A percentile compares a stretch with the other conserved stretches of the same genome.
phyloP scores from a whole-genome alignment of 495 filamentous ascomycete genomes.

The Apiosordaria backusii region DNA sequence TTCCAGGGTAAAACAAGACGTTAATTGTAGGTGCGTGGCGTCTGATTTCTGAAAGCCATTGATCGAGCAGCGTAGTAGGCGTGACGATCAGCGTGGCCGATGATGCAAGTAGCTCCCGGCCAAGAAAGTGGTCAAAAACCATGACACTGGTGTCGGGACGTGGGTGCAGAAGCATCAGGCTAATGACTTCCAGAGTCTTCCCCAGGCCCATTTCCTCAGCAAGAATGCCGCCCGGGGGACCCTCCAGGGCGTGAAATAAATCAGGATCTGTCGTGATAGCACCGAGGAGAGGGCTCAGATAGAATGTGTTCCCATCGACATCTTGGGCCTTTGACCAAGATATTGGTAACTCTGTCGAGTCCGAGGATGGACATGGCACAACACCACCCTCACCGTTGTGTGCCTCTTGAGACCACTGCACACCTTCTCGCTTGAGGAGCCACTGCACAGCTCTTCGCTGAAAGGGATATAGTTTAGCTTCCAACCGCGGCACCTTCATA shows the following conservation, averaged over 20 bases:
- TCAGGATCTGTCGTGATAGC: slow-evolving; percentile 53
- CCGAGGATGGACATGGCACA: slow-evolving; percentile 5
- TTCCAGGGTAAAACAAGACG: slow-evolving; percentile 46
- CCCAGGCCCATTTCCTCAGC: slow-evolving; percentile 97
- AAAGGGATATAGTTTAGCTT: slow-evolving; percentile 42
- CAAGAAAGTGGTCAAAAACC: slow-evolving; percentile 28
- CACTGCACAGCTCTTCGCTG: slow-evolving; percentile 45
- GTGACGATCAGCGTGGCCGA: slow-evolving; percentile 82
- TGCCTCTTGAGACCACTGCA: slow-evolving; percentile 26
- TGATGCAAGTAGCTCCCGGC: slow-evolving; percentile 42
- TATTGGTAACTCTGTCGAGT: slow-evolving; percentile 12
- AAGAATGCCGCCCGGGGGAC: slow-evolving; percentile 63
- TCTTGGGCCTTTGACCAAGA: slow-evolving; percentile 27
- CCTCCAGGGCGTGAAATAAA: slow-evolving; percentile 42
- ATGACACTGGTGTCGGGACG: slow-evolving; percentile 23
- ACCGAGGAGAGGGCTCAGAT: slow-evolving; percentile 62
- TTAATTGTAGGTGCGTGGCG: slow-evolving; percentile 51
- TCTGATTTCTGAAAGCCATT: slow-evolving; percentile 80
- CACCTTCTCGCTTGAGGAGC: slow-evolving; percentile 45
- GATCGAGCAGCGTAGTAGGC: slow-evolving; percentile 72
- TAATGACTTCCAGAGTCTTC: slow-evolving; percentile 87
- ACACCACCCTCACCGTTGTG: slow-evolving; percentile 17
- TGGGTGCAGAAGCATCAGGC: slow-evolving; percentile 65
- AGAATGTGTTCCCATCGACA: slow-evolving; percentile 29
- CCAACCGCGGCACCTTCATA: slow-evolving; percentile 29